Evolutionary conservation across 192 early-diverging fungal species (phyloP).

Genomic region (Mortierella claussenii): DNA sequence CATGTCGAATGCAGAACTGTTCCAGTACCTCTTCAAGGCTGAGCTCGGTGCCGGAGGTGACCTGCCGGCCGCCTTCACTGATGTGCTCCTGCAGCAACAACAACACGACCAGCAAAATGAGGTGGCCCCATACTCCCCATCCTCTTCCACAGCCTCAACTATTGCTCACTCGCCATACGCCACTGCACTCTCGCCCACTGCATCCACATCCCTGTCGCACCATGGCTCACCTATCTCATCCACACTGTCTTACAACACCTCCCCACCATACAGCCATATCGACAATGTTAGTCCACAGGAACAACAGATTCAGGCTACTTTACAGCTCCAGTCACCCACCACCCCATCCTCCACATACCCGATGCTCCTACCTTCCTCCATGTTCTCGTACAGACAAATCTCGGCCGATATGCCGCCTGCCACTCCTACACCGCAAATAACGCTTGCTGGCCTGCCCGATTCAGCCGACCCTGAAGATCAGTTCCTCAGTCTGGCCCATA

Average conservation of each 20-base stretch:
- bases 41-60: slow-evolving; percentile 36
- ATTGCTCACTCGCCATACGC: background rate
- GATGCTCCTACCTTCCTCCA: slow-evolving; percentile 27
- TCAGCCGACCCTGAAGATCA: background rate
- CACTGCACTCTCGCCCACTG: slow-evolving; percentile 1
- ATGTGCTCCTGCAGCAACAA: slow-evolving; percentile 4
- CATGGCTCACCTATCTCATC: slow-evolving; percentile 12
- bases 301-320: slow-evolving; percentile 12
- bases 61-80: slow-evolving; percentile 6
- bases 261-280: slow-evolving; percentile 9
- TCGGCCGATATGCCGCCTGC: slow-evolving; percentile 44
- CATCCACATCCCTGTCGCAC: slow-evolving; percentile 2
- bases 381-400: slow-evolving; percentile 43
- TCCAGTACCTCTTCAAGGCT: slow-evolving; percentile 56
- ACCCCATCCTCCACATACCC: slow-evolving; percentile 2
- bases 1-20: slow-evolving; percentile 53
- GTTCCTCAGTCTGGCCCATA: slow-evolving; percentile 6
- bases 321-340: background rate
- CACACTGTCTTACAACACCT: slow-evolving; percentile 14
- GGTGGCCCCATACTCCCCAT: slow-evolving; percentile 12
- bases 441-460: background rate
- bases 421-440: slow-evolving; percentile 22
- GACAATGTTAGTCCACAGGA: background rate
- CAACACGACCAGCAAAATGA: background rate
- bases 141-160: slow-evolving; percentile 11